A percentile compares a stretch with the other conserved stretches of the same genome.
Conservation (phyloP, 176 grass and related monocot species). For the Leersia perrieri region DNA sequence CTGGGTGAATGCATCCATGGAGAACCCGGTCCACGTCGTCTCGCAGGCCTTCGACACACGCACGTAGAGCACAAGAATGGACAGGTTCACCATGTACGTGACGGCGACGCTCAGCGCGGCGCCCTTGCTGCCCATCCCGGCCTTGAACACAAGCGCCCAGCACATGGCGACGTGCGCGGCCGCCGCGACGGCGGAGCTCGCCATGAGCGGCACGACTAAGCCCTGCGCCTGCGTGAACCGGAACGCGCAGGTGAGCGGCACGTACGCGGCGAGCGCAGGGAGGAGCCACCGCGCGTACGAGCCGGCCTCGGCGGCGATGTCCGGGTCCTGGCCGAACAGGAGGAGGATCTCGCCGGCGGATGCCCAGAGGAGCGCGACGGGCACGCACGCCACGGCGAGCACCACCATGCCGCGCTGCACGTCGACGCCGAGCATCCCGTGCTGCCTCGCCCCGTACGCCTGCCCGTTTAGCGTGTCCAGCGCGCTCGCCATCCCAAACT, state of each 20-base stretch:
- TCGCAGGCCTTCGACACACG: neutral
- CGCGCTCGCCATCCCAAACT: constrained; percentile 18
- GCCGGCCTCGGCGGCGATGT: constrained; percentile 64
- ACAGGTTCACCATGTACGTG: constrained; percentile 16
- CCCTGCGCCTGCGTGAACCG: constrained; percentile 42
- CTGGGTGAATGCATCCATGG: neutral
- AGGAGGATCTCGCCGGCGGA: constrained; percentile 40
- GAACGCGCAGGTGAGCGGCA: constrained; percentile 52
- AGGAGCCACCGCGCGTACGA: constrained; percentile 58
- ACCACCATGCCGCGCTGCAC: constrained; percentile 34
- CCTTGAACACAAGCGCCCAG: constrained; percentile 29
- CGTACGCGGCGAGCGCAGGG: constrained; percentile 56
- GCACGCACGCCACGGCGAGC: constrained; percentile 34
- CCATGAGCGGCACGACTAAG: constrained; percentile 35
- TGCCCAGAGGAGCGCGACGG: constrained; percentile 38
- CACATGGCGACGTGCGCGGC: neutral
- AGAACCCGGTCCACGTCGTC: constrained; percentile 33
- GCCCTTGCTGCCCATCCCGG: constrained; percentile 36
- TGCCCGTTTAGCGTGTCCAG: constrained; percentile 60
- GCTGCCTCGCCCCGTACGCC: constrained; percentile 53
- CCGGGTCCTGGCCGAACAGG: constrained; percentile 41
- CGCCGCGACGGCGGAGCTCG: constrained; percentile 19
- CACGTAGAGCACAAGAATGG: neutral
- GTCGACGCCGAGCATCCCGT: constrained; percentile 33
- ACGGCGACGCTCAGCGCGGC: constrained; percentile 33